Evolutionary conservation across 306 rosid species (phyloP).

Genomic region (Albizia julibrissin): DNA sequence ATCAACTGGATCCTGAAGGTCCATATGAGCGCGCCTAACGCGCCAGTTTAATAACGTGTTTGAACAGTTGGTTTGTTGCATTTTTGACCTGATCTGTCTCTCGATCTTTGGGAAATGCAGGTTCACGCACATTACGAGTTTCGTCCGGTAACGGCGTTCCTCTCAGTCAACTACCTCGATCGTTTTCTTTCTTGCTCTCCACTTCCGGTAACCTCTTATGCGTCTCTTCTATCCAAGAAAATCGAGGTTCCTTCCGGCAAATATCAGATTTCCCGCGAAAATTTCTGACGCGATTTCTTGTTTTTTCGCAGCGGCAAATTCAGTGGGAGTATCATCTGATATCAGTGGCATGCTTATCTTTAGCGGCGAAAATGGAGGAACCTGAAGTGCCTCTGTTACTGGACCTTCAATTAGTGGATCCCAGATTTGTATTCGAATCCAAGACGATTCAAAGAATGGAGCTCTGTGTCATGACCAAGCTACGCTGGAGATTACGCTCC

Average conservation of each 20-base stretch:
- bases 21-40: background rate
- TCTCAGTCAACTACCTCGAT: slow-evolving; percentile 73
- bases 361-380: slow-evolving; percentile 88
- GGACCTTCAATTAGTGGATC: slow-evolving; percentile 63
- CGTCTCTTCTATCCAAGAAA: background rate
- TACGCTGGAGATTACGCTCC: slow-evolving; percentile 69
- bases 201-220: slow-evolving; percentile 44
- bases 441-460: slow-evolving; percentile 73
- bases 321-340: slow-evolving; percentile 75
- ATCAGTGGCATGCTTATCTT: slow-evolving; percentile 74
- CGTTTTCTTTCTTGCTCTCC: slow-evolving; percentile 67
- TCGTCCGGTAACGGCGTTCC: slow-evolving; percentile 69
- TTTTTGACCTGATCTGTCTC: background rate
- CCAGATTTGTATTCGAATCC: slow-evolving; percentile 60
- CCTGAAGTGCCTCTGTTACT: slow-evolving; percentile 52
- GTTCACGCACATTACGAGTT: slow-evolving; percentile 60
- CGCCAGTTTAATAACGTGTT: background rate
- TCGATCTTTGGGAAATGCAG: slow-evolving; percentile 41
- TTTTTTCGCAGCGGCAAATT: slow-evolving; percentile 28
- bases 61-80: background rate
- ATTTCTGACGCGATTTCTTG: background rate
- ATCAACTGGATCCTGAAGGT: slow-evolving; percentile 82
- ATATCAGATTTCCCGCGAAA: background rate
- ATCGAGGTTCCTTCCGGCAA: background rate
- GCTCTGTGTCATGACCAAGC: slow-evolving; percentile 58